These are phyloP conservation scores for Plantago elongata DNA, from an alignment of 257 asterid genomes.

Conservation along the genomic window DNA sequence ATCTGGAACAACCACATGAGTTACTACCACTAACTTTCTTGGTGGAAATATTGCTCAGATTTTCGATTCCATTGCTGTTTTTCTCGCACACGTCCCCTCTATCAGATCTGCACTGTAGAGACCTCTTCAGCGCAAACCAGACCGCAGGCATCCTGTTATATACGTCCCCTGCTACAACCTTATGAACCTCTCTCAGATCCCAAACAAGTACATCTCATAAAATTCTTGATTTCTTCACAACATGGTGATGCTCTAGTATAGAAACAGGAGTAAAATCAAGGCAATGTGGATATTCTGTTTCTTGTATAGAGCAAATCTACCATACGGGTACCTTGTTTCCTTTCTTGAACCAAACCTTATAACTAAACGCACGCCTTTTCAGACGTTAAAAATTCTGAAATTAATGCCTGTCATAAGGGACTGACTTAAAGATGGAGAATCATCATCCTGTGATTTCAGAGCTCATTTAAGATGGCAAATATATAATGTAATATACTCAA, in stretches of 20 bases:
- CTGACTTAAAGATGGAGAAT: constrained; percentile 6
- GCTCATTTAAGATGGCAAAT: no score
- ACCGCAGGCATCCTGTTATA: constrained; percentile 65
- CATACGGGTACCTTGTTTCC: constrained; percentile 17
- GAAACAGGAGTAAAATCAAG: background rate
- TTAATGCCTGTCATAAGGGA: constrained; percentile 21
- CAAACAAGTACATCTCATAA: no score
- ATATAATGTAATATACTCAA: no score
- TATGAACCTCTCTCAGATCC: background rate
- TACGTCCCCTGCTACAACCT: background rate
- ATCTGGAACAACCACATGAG: constrained; percentile 64
- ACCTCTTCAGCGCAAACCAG: constrained; percentile 66
- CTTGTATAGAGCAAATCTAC: constrained; percentile 21
- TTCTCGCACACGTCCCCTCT: constrained; percentile 55
- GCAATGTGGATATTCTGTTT: constrained; percentile 19
- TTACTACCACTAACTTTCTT: constrained; percentile 37
- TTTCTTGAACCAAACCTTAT: constrained; percentile 20
- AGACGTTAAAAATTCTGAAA: constrained; percentile 28
- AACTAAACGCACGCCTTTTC: constrained; percentile 15
- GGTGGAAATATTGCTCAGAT: constrained; percentile 38
- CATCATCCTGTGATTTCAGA: no score
- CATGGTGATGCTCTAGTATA: no score
- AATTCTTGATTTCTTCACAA: no score
- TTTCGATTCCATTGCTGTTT: constrained; percentile 19
- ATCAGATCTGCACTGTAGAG: constrained; percentile 64